Conservation (phyloP, 257 asterid genomes). For the Nicotiana tabacum region DNA sequence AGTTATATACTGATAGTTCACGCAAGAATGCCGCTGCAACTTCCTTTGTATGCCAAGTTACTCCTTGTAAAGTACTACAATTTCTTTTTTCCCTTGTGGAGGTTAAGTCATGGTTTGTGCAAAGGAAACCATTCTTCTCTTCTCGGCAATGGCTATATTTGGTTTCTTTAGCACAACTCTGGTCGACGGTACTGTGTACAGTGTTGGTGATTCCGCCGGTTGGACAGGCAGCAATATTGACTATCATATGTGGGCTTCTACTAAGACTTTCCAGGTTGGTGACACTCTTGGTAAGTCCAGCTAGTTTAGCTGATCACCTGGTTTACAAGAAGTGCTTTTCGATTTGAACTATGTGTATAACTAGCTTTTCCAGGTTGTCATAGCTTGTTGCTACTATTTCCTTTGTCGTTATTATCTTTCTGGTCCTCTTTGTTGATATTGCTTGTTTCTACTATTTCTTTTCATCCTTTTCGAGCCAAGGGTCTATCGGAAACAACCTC, state of each 20-base stretch:
- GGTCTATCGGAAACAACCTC: no score
- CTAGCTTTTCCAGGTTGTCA: no score
- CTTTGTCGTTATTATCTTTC: no score
- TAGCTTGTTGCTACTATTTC: no score
- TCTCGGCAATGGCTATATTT: neutral
- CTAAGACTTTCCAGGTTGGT: slow-evolving; percentile 13
- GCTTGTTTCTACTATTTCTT: no score
- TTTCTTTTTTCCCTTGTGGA: neutral
- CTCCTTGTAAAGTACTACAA: neutral
- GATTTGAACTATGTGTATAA: neutral
- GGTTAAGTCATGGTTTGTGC: neutral
- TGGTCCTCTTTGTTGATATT: no score
- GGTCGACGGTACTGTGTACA: slow-evolving; percentile 5
- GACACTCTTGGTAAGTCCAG: slow-evolving; percentile 20
- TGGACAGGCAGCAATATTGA: slow-evolving; percentile 26
- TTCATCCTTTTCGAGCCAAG: no score
- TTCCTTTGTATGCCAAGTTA: neutral
- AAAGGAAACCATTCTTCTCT: neutral
- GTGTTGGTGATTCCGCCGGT: slow-evolving; percentile 13
- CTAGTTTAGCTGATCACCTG: neutral
- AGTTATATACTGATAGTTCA: neutral
- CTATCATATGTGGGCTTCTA: slow-evolving; percentile 19
- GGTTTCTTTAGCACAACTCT: neutral
- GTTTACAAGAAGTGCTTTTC: neutral
- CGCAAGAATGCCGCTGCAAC: neutral